Evolutionary conservation across 1,284 basidiomycete species (phyloP).

Genomic region (Ganoderma lingzhi): DNA sequence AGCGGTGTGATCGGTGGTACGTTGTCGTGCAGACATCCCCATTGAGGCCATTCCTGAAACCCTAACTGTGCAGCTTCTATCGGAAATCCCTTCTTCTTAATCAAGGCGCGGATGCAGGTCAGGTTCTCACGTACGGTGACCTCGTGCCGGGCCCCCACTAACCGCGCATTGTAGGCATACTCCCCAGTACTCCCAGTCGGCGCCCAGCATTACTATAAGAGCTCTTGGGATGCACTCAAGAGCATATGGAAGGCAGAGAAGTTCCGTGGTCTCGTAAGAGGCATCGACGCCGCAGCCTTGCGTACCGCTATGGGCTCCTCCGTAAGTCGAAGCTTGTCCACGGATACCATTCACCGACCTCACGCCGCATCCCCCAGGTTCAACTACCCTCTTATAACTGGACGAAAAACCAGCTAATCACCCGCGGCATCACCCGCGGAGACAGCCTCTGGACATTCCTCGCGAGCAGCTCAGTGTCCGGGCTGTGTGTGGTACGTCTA

Average conservation of each 20-base stretch:
- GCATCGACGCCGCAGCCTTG: conserved; percentile 93
- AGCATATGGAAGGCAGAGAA: conserved; percentile 86
- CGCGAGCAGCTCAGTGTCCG: conserved; percentile 88
- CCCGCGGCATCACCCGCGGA: conserved; percentile 68
- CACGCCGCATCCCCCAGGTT: conserved; percentile 60
- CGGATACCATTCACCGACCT: neutral
- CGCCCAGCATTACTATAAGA: conserved; percentile 92
- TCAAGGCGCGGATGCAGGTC: conserved; percentile 98
- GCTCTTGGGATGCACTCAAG: conserved; percentile 80
- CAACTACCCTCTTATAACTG: conserved; percentile 97
- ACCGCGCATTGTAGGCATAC: conserved; percentile 72
- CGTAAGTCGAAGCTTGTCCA: conserved; percentile 47
- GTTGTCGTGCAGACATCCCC: conserved; percentile 30
- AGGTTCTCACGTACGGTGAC: conserved; percentile 31
- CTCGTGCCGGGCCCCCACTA: conserved; percentile 4
- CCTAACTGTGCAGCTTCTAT: conserved; percentile 46
- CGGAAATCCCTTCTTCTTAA: conserved; percentile 94
- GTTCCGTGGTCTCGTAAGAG: conserved; percentile 83
- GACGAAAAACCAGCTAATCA: conserved; percentile 82
- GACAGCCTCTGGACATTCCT: conserved; percentile 91
- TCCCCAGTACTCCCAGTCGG: conserved; percentile 95
- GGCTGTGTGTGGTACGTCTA: conserved; percentile 85
- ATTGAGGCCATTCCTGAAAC: neutral
- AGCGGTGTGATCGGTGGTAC: conserved; percentile 92
- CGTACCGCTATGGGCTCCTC: conserved; percentile 95